Conservation (phyloP, 2,329 filamentous ascomycete species). For the Myriosclerotinia curreyana region DNA sequence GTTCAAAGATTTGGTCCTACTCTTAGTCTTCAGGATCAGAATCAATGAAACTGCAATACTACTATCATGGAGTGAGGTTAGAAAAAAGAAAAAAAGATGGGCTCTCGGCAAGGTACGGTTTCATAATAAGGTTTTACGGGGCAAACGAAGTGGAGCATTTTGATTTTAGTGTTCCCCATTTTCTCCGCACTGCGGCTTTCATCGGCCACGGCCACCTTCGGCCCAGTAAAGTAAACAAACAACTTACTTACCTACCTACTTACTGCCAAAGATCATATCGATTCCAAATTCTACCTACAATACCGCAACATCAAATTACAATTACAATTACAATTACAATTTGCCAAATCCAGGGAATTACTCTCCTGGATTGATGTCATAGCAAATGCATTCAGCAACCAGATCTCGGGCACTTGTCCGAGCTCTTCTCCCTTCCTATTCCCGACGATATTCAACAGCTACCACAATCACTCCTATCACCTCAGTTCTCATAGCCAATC, state of each 20-base stretch:
- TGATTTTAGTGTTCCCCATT: not conserved
- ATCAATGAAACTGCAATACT: no score
- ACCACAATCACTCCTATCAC: slow-evolving; percentile 51
- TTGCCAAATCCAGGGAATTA: not conserved
- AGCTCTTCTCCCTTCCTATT: slow-evolving; percentile 29
- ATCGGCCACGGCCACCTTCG: not conserved
- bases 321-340: not conserved
- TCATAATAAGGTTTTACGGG: not conserved
- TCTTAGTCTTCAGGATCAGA: no score
- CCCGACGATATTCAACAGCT: slow-evolving; percentile 27
- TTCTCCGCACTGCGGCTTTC: not conserved
- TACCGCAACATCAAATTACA: not conserved
- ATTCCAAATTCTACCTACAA: not conserved
- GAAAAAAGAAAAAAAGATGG: not conserved
- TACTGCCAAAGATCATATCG: not conserved
- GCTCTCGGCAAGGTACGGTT: not conserved
- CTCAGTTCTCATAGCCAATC: slow-evolving; percentile 92
- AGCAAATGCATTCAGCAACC: slow-evolving; percentile 33
- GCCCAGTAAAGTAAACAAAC: not conserved
- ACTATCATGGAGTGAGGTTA: not conserved
- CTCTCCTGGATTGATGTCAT: slow-evolving; percentile 17
- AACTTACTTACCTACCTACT: not conserved
- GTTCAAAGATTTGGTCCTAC: no score
- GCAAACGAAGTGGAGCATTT: not conserved
- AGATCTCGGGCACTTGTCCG: slow-evolving; percentile 36